Evolutionary conservation across 169 alveolate genomes (phyloP), one percentile per base, ranked within the genome.

Genomic region (Eimeria falciformis): DNA sequence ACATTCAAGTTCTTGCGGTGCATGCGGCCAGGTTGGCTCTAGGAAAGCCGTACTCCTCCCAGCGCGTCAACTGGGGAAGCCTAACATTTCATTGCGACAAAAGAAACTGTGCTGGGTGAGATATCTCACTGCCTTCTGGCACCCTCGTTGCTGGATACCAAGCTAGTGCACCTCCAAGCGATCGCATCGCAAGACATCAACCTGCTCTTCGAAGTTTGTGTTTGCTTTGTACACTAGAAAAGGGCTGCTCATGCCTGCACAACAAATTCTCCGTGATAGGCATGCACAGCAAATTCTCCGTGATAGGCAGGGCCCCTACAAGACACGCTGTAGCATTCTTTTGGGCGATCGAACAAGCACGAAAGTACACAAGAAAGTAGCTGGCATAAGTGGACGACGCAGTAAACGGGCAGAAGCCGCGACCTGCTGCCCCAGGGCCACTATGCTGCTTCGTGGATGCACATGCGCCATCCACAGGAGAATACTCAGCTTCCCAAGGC

Each of bases 161-260:
- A 33, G 40, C 40, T 33, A 33, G 40, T 33, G 40, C 40, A 33
- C 40, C 40, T 33, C 40, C 40, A 33, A 33, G 40, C 40, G 40
- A 33, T 33, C 40, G 4, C 40, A 33, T 33, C 40, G 40, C 40
- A 33, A 33, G 40, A 33, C 50, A 79, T 17, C 33, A 79, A 79
- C 89, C 89, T 79, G 89, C 50, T 53, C 14, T 14, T n/a, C 40
- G 40, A 43, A 79, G 23, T 79, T 62, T 27, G 65, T 40, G 40
- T 56, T 27, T 37, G 6, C 40, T 40, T 33, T 33, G 55, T 40
- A 50, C 33, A 73, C 23, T 53, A 65, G 37, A 50, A 53, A 27
- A 79, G 89, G 89, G 33, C 89, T 73, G 12, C 50, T 73, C 89
- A 47, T 37, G 89, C 55, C 89, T 73, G 6, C 50, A 23, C 40